These are phyloP conservation scores for Waltiozyma sp. DNA, from an alignment of 1,139 yeast species.

Conservation along the genomic window DNA sequence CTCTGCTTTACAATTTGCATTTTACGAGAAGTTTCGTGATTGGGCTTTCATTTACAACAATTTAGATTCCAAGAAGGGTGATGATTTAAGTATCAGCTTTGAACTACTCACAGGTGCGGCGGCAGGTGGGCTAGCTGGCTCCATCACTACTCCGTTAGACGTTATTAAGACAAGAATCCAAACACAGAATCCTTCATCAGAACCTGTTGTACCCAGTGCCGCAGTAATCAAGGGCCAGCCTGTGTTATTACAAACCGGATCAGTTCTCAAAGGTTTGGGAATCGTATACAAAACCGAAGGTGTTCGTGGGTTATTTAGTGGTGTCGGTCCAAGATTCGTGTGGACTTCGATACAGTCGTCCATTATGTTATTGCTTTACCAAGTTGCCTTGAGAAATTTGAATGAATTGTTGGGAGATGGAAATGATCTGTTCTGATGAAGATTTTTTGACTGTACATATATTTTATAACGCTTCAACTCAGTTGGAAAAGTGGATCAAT, in stretches of 20 bases:
- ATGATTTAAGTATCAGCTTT: constrained; percentile 41
- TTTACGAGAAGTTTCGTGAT: constrained; percentile 75
- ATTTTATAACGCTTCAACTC: no score
- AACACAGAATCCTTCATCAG: constrained; percentile 9
- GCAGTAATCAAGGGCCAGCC: constrained; percentile 19
- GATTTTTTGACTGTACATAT: no score
- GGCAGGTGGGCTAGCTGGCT: constrained; percentile 95
- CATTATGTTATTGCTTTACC: constrained; percentile 84
- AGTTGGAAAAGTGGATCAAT: no score
- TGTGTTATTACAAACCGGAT: constrained; percentile 31
- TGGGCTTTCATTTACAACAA: constrained; percentile 31
- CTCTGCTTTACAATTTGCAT: constrained; percentile 91
- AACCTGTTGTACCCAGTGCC: constrained; percentile 3
- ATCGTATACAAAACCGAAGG: constrained; percentile 71
- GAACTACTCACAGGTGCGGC: constrained; percentile 87
- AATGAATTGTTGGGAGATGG: constrained; percentile 8
- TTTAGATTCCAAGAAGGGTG: constrained; percentile 11
- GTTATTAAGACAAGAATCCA: constrained; percentile 77
- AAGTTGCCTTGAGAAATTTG: constrained; percentile 28
- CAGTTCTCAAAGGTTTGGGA: constrained; percentile 54
- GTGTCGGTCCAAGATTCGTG: constrained; percentile 91
- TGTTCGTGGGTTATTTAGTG: constrained; percentile 68
- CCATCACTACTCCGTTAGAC: constrained; percentile 73
- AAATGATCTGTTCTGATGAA: background rate
- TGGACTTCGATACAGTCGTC: constrained; percentile 97